phyloP scores from a whole-genome alignment of 2,329 filamentous ascomycete species.

The Sporothrix inflata region DNA sequence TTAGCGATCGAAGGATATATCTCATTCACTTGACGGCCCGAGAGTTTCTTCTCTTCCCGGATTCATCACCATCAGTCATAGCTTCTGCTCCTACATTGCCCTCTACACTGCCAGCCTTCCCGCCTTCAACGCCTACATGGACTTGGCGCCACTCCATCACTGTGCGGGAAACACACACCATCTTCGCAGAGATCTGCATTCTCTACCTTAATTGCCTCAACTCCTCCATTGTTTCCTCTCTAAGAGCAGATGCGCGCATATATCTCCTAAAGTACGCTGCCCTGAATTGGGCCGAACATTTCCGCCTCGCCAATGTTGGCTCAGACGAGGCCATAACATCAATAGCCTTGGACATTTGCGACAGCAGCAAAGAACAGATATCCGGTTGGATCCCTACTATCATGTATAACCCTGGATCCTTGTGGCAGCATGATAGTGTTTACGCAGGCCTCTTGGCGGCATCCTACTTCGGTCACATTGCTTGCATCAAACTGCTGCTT shows the following conservation, averaged over 20 bases:
- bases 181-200: conserved; percentile 36
- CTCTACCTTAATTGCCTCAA: conserved; percentile 34
- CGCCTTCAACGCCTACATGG: not conserved
- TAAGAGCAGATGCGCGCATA: not conserved
- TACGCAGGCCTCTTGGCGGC: not conserved
- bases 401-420: no score
- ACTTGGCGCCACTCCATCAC: conserved; percentile 35
- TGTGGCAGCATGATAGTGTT: no score
- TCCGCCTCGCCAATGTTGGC: not conserved
- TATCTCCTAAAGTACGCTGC: conserved; percentile 36
- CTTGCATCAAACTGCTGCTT: not conserved
- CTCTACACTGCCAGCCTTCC: no score
- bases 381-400: no score
- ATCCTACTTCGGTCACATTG: not conserved
- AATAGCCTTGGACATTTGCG: not conserved
- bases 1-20: conserved; percentile 38
- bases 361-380: no score
- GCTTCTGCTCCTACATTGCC: no score
- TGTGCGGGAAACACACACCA: conserved; percentile 32
- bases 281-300: not conserved
- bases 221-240: not conserved
- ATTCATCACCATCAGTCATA: conserved; percentile 20
- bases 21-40: conserved; percentile 42
- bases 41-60: conserved; percentile 38
- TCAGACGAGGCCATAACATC: not conserved